Evolutionary conservation across 2,329 filamentous ascomycete species (phyloP), one percentile per base, ranked within the genome.

Genomic region (Colletotrichum musae): DNA sequence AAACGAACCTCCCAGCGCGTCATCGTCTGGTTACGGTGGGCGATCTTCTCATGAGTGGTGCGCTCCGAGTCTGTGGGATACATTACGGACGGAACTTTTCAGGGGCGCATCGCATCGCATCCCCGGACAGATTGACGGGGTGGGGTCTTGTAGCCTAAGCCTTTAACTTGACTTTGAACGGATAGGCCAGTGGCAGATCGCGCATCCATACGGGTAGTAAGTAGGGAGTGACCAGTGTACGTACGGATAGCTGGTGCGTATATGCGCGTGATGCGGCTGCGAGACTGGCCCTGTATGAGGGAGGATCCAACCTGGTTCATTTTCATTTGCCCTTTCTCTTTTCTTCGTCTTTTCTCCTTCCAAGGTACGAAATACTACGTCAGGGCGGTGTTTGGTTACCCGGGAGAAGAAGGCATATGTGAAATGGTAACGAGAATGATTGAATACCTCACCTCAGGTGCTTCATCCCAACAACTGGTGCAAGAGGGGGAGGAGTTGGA

Each of bases 1-100:
- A 59, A 65, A 71, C 69, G 65, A 71, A 71, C 65, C 41, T 65
- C 61, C 64, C 59, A 58, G 64, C 59, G 64, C 59, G 64, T 68
- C 65, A 64, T 70, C 53, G 47, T 62, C 62, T 58, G 41, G 58
- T 54, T 58, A 63, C 58, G 63, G 51, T 39, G 54, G 58, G 64
- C 64, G 52, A 63, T 58, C 53, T 64, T 53, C 48, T 63, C 59
- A 68, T 54, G 39, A 54, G 45, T 53, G 60, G 32, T 63, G 41
- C 59, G 59, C 47, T 58, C 64, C 45, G 36, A 52, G 26, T 26
- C 57, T 18, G 47, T 28, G 48, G 57, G 63, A 58, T 13, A 43
- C 21, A 24, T 24, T 24, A 24, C 52, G n/a, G 41, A 62, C 16
- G 13, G 41, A n/a, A 43, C 10, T 50, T 52, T 54, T 52, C 59